These are phyloP conservation scores for Punica granatum DNA, from an alignment of 345 rosid genomes.

Conservation along the genomic window DNA sequence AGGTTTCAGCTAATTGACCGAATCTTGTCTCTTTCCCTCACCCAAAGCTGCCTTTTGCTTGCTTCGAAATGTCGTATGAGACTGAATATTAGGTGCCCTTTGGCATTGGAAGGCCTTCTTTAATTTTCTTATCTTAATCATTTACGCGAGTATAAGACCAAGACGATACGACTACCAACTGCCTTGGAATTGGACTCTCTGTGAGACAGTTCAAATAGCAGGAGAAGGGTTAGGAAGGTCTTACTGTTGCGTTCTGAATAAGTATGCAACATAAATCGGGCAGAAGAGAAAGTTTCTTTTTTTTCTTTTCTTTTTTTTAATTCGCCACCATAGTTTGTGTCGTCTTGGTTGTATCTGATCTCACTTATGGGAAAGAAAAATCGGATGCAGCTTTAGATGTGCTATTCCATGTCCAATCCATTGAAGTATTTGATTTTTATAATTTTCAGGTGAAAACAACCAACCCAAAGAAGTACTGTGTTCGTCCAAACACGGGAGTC, in stretches of 20 bases:
- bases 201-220: not conserved
- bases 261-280: too few species aligned
- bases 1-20: not conserved
- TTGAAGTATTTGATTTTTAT: slow-evolving; percentile 1
- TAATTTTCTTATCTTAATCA: not conserved
- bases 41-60: not conserved
- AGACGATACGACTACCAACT: not conserved
- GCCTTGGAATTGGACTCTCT: not conserved
- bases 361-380: too few species aligned
- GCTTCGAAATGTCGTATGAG: not conserved
- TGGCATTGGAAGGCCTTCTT: not conserved
- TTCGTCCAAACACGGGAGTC: slow-evolving; percentile 72
- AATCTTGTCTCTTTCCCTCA: not conserved
- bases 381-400: not conserved
- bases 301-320: too few species aligned
- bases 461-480: slow-evolving; percentile 77
- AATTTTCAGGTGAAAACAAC: slow-evolving; percentile 68
- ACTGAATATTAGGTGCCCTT: not conserved
- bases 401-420: not conserved
- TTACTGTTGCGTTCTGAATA: too few species aligned
- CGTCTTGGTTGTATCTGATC: too few species aligned
- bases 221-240: not conserved
- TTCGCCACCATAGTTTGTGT: too few species aligned
- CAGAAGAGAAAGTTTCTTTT: too few species aligned
- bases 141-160: not conserved